Evolutionary conservation across 176 grass and related monocot species (phyloP).

Genomic region (Eremochloa ophiuroides): DNA sequence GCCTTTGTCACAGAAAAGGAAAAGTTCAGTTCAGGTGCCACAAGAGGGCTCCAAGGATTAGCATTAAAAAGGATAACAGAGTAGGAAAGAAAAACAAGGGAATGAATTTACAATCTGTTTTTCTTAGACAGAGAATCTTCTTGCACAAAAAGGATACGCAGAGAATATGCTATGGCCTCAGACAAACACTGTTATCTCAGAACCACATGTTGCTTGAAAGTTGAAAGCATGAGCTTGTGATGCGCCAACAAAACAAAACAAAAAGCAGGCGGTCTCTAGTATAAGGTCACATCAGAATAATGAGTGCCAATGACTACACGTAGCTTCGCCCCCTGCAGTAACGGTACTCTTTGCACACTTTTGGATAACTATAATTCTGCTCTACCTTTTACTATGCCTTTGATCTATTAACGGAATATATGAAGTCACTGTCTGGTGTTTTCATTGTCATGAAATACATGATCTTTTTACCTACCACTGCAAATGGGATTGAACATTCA

Average conservation of each 20-base stretch:
- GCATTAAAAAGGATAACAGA: background rate
- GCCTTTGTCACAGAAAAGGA: slow-evolving; percentile 36
- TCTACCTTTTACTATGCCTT: slow-evolving; percentile 26
- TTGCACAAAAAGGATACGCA: background rate
- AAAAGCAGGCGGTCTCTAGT: background rate
- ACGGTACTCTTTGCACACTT: slow-evolving; percentile 7
- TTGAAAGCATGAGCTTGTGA: slow-evolving; percentile 28
- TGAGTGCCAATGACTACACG: background rate
- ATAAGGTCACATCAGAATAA: slow-evolving; percentile 39
- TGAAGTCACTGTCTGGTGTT: background rate
- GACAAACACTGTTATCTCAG: too few species aligned
- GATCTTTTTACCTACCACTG: slow-evolving; percentile 27
- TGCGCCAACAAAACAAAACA: background rate
- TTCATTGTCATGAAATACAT: slow-evolving; percentile 23
- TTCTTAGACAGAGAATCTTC: slow-evolving; percentile 10
- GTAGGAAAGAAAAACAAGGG: background rate
- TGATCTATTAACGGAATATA: background rate
- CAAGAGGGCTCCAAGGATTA: background rate
- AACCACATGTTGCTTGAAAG: slow-evolving; percentile 38
- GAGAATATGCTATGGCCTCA: slow-evolving; percentile 43
- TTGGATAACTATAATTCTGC: slow-evolving; percentile 16
- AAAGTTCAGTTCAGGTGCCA: background rate
- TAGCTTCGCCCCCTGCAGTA: too few species aligned
- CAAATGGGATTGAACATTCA: background rate
- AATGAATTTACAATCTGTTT: background rate